A percentile compares a stretch with the other conserved stretches of the same genome.
phyloP scores from a whole-genome alignment of 176 grass and related monocot genomes.

The Hyparrhenia diplandra region DNA sequence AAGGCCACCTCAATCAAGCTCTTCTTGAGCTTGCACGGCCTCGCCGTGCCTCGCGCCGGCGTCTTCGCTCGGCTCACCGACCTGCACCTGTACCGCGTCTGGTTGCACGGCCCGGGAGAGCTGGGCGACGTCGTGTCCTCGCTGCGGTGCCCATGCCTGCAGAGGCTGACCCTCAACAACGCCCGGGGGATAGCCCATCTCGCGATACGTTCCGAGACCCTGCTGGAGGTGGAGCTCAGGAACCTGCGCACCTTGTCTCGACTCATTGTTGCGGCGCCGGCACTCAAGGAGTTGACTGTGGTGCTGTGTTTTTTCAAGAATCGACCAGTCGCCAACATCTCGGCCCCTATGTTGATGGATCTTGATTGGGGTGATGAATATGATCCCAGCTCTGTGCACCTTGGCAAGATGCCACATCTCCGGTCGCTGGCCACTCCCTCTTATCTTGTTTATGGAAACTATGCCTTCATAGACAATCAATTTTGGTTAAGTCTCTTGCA shows the following conservation, averaged over 20 bases:
- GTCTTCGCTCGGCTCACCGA: background rate
- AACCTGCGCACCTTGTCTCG: background rate
- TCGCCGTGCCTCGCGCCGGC: background rate
- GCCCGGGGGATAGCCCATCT: background rate
- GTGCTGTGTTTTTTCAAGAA: background rate
- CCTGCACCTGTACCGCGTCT: background rate
- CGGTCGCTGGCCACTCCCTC: background rate
- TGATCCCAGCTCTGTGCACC: background rate
- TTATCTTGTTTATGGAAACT: background rate
- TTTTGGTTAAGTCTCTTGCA: background rate
- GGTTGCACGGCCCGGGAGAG: background rate
- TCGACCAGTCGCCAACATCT: background rate
- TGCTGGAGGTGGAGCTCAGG: too few species aligned
- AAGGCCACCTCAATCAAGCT: background rate
- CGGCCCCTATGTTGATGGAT: background rate
- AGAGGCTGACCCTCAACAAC: background rate
- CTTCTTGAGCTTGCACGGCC: background rate
- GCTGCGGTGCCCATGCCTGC: background rate
- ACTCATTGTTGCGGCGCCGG: background rate
- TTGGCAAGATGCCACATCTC: background rate
- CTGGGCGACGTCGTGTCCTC: conserved; percentile 13
- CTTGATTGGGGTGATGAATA: background rate
- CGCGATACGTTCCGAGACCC: background rate
- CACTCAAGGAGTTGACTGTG: background rate
- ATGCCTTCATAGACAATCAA: background rate